Percentiles rank a stretch among this genome's conserved stretches.
These are phyloP conservation scores for Orobanche coerulescens DNA, from an alignment of 257 asterid species.

Conservation along the genomic window DNA sequence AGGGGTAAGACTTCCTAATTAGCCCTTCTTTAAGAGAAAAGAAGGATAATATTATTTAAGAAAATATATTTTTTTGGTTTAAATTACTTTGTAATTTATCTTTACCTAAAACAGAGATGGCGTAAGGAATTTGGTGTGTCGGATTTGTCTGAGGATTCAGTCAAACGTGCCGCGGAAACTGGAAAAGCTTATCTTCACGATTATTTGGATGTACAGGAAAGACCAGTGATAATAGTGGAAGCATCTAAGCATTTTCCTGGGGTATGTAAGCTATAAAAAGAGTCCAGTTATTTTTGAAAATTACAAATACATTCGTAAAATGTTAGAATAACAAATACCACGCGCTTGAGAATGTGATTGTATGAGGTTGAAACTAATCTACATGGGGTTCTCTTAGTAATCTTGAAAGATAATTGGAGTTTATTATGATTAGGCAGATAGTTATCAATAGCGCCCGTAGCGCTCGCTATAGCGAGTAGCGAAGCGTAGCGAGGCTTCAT, in stretches of 20 bases:
- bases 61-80: background rate
- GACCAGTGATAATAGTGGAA: conserved; percentile 69
- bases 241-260: conserved; percentile 78
- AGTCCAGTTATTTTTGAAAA: background rate
- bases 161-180: conserved; percentile 41
- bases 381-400: no score
- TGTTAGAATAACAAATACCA: no score
- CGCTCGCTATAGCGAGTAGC: no score
- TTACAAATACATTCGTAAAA: background rate
- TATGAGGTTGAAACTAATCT: no score
- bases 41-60: background rate
- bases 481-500: no score
- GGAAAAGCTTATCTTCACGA: conserved; percentile 77
- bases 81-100: conserved; percentile 7
- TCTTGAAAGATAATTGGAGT: no score
- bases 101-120: conserved; percentile 50
- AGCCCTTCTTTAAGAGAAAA: no score
- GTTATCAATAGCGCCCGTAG: no score
- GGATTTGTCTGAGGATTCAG: conserved; percentile 61
- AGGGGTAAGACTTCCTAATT: no score
- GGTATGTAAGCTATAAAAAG: conserved; percentile 34
- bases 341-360: no score
- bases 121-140: conserved; percentile 69
- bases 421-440: no score
- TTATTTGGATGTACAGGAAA: conserved; percentile 40